These are phyloP conservation scores for Stephanodiscus minutulus DNA, from an alignment of 108 stramenopile genomes.

Conservation along the genomic window DNA sequence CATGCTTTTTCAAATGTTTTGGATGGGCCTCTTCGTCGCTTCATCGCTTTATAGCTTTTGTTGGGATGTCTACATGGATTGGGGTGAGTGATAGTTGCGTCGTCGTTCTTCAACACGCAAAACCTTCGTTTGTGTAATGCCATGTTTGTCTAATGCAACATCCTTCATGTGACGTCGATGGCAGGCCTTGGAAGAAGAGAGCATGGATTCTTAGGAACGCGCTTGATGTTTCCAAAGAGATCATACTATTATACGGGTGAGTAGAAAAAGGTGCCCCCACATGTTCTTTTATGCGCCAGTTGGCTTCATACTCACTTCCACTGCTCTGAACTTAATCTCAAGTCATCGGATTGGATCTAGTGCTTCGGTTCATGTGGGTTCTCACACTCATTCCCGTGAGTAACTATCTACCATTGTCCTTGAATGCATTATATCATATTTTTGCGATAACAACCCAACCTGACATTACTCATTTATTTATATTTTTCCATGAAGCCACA, in stretches of 20 bases:
- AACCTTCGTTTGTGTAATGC: neutral
- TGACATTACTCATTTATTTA: neutral
- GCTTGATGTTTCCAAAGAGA: conserved; percentile 83
- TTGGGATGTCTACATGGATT: conserved; percentile 97
- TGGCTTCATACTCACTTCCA: conserved; percentile 5
- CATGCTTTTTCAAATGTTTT: conserved; percentile 69
- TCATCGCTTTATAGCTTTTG: conserved; percentile 82
- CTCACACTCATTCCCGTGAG: conserved; percentile 69
- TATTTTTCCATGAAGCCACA: neutral
- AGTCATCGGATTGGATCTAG: conserved; percentile 46
- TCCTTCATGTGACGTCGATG: neutral
- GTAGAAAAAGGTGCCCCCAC: conserved; percentile 30
- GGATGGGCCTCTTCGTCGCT: conserved; percentile 78
- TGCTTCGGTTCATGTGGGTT: conserved; percentile 92
- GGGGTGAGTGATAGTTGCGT: conserved; percentile 33
- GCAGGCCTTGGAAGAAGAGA: conserved; percentile 58
- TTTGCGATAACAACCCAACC: neutral
- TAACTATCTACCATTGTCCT: neutral
- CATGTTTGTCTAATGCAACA: neutral
- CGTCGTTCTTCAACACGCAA: neutral
- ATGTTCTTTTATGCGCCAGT: conserved; percentile 37
- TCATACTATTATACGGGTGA: conserved; percentile 65
- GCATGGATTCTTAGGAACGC: conserved; percentile 77
- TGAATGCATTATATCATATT: neutral
- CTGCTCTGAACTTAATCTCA: neutral